These are phyloP conservation scores for Podaxis rugospora DNA, from an alignment of 768 basidiomycete genomes.

Conservation along the genomic window DNA sequence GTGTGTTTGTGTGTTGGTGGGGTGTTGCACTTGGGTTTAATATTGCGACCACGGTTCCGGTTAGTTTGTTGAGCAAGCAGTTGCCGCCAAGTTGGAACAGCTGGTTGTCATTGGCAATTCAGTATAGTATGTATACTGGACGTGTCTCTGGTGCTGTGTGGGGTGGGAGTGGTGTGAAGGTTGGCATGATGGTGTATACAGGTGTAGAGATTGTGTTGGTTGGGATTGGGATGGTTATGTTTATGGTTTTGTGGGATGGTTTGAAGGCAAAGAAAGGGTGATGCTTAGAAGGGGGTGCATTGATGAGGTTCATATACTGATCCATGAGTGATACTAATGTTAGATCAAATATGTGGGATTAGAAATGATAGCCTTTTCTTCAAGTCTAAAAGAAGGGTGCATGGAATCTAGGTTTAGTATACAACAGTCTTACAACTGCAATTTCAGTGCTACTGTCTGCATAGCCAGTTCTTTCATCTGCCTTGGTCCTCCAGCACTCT, in stretches of 20 bases:
- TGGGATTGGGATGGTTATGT: conserved; percentile 51
- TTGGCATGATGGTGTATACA: conserved; percentile 58
- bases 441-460: no score
- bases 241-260: conserved; percentile 52
- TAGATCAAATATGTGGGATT: not conserved
- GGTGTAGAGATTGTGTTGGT: conserved; percentile 57
- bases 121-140: conserved; percentile 64
- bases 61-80: conserved; percentile 65
- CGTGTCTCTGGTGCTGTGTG: conserved; percentile 61
- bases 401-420: no score
- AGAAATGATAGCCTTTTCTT: not conserved
- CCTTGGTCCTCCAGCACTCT: no score
- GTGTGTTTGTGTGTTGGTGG: conserved; percentile 48
- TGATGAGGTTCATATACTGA: not conserved
- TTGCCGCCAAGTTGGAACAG: conserved; percentile 60
- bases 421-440: no score
- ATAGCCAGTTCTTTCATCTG: no score
- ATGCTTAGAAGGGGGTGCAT: not conserved
- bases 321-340: not conserved
- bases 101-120: conserved; percentile 51
- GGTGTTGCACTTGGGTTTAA: conserved; percentile 68
- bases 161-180: conserved; percentile 57
- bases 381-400: no score
- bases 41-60: conserved; percentile 60
- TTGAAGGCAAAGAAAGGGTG: conserved; percentile 61